Evolutionary conservation across 139 green algal genomes (phyloP), one percentile per base, ranked within the genome.

Genomic region (Helicosporidium sp.): DNA sequence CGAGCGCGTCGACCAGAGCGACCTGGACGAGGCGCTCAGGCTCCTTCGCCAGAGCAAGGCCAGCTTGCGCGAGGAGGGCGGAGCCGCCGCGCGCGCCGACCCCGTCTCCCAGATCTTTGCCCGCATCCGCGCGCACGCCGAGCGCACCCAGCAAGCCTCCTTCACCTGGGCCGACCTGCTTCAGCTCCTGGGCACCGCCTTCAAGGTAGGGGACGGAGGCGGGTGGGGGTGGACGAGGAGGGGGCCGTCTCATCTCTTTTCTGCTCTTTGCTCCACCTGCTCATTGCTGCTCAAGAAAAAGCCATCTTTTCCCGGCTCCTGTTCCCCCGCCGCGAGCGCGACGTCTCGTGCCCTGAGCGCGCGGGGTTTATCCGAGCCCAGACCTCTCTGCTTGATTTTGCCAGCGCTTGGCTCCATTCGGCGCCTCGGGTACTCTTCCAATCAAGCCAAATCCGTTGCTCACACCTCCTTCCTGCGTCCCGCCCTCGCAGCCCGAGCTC

Each of bases 1-100:
- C 17, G 67, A 73, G 16, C 6, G 55, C 22, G 65, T 81, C 17
- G 54, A 61, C 20, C 69, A 76, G 61, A 58, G 46, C 10, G 89
- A 99, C 45, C 73, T 99, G 26, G 77, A 95, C 44, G 90, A 96
- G 62, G 80, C 89, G 19, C 73, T 95, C 47, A 61, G 80, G 26
- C 75, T 99, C 41, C 92, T 96, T 72, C 69, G 76, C 8, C 79
- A 79, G 69, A 84, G 62, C 60, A 96, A 97, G 68, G 54, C 73
- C n/a, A 76, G 53, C 10, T 63, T 93, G 46, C 59, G 66, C 19
- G 65, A 78, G 7, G 69, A 70, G 22, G 47, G 27, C 6, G 42
- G 22, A 16, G 41, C 16, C 7, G 46, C 43, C 25, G 31, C 44
- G 4, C 50, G 51, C 27, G 31, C 26, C 20, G 65, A 74, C 49